Evolutionary conservation across 1,139 yeast genomes (phyloP), one percentile per base, ranked within the genome.

Genomic region (Blastobotrys arbuscula): DNA sequence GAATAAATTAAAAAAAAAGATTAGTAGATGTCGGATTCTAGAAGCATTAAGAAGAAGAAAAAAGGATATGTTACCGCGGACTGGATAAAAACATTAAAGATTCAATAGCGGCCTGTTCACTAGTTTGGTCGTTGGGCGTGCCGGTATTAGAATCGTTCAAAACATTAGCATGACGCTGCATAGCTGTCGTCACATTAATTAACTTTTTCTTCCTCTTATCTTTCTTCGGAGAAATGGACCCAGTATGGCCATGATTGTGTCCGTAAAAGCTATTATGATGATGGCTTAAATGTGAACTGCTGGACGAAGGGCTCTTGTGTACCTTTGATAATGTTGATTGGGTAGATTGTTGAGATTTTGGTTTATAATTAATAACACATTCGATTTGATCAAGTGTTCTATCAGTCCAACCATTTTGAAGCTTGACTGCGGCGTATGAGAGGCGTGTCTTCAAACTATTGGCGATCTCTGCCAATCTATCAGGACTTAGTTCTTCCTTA

Each of bases 71-170:
- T 28, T 43, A 37, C 20, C 56, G 33, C 6, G 78, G 77, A 13
- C 76, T 70, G 2, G 76, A 66, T 35, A 74, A 58, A 12, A 74
- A 72, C 75, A 74, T 73, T 24, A 74, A 55, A 4, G 75, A 70
- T 51, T 72, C 75, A 8, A 73, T 68, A 2, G 77, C 77, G 48
- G 72, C 77, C 2, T 67, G 76, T 53, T 73, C 76, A 31, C 45
- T 46, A 34, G 28, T 31, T 34, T 39, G 36, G n/a, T 28, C 41
- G 13, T 20, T 10, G 7, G 42, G 28, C 49, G 51, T 45, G 38
- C 26, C 4, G 20, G 19, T 20, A 15, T n/a, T 37, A 12, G 44
- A 19, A 8, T 12, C 18, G 28, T 20, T 24, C 18, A 28, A 19
- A 16, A 28, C n/a, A 9, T 24, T 28, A 15, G 40, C 13, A 16